Evolutionary conservation across 768 basidiomycete genomes (phyloP).

Genomic region (Favolaschia claudopus): DNA sequence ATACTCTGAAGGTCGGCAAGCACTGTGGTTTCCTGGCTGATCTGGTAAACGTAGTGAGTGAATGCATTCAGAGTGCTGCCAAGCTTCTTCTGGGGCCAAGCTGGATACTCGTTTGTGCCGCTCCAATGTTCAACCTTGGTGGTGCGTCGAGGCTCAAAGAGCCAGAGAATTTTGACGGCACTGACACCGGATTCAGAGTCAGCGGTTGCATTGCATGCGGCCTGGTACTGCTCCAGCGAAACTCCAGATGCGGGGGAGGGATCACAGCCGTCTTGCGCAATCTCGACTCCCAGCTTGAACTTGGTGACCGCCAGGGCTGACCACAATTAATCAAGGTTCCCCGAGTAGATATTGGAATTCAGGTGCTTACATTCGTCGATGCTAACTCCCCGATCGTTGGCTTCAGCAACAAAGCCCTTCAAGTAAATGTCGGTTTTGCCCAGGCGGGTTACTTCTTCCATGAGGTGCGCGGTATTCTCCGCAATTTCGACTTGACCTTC

Average conservation of each 20-base stretch:
- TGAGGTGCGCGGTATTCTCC: slow-evolving; percentile 1
- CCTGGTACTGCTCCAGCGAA: slow-evolving; percentile 3
- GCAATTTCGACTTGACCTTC: no score
- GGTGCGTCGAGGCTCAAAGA: slow-evolving; percentile 9
- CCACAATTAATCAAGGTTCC: not conserved
- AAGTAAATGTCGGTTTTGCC: not conserved
- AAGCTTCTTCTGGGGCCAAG: no score
- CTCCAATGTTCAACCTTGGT: slow-evolving; percentile 12
- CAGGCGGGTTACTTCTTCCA: not conserved
- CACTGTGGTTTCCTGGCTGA: no score
- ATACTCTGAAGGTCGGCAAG: no score
- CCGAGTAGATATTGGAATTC: no score
- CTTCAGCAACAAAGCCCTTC: slow-evolving; percentile 1
- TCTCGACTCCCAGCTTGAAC: slow-evolving; percentile 7
- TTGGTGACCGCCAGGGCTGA: not conserved
- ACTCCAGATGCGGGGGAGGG: not conserved
- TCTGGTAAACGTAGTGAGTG: not conserved
- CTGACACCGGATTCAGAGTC: not conserved
- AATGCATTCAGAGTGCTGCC: slow-evolving; percentile 8
- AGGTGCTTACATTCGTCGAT: not conserved
- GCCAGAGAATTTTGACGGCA: not conserved
- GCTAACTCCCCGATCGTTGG: not conserved
- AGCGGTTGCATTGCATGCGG: not conserved
- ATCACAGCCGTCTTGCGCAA: not conserved
- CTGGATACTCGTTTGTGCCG: slow-evolving; percentile 11